A percentile compares a stretch with the other conserved stretches of the same genome.
Evolutionary conservation across 2,329 filamentous ascomycete genomes (phyloP).

Genomic region (Rhexocercosporidium sp.): DNA sequence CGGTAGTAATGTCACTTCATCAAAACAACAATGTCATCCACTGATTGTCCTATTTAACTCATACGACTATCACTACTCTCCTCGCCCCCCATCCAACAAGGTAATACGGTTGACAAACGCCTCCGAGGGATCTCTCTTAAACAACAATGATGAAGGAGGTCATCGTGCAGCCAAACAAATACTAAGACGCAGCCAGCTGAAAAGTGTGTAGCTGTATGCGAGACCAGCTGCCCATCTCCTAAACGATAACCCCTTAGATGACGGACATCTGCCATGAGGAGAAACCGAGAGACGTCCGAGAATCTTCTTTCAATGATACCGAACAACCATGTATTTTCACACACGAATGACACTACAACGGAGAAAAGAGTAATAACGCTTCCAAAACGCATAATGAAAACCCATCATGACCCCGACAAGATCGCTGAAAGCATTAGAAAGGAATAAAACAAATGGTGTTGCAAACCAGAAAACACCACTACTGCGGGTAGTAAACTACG

Average conservation of each 20-base stretch:
- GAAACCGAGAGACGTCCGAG: conserved; percentile 18
- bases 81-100: conserved; percentile 15
- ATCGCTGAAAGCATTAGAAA: conserved; percentile 40
- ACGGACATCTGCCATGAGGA: conserved; percentile 18
- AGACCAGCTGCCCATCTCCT: conserved; percentile 20
- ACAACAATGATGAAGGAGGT: conserved; percentile 35
- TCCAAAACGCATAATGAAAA: conserved; percentile 38
- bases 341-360: conserved; percentile 26
- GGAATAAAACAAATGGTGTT: conserved; percentile 35
- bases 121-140: conserved; percentile 35
- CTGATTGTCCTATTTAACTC: conserved; percentile 21
- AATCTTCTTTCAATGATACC: conserved; percentile 29
- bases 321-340: conserved; percentile 34
- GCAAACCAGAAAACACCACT: conserved; percentile 31
- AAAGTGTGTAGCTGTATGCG: conserved; percentile 32
- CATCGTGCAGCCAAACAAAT: conserved; percentile 34
- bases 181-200: conserved; percentile 33
- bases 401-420: conserved; percentile 32
- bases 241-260: conserved; percentile 26
- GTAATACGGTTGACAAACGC: conserved; percentile 26
- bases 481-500: conserved; percentile 67
- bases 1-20: too few relatives aligned
- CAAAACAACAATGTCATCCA: conserved; percentile 4
- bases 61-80: conserved; percentile 31
- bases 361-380: conserved; percentile 33